Percentiles rank a stretch among this genome's conserved stretches.
Conservation (phyloP, 805 yeast genomes). For the Suhomyces sp. region DNA sequence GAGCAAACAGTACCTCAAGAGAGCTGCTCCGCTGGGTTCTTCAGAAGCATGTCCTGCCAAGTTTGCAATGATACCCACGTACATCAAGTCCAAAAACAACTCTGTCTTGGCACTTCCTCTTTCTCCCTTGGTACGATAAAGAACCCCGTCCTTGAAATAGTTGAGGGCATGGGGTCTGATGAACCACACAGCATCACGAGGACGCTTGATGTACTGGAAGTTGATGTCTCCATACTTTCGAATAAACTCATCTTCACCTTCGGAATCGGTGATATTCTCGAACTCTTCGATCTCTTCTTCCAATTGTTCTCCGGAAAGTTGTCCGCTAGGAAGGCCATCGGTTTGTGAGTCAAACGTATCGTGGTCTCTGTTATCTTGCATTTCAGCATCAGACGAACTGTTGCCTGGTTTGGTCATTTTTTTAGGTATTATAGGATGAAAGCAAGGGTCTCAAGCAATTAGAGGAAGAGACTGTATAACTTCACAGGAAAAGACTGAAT, state of each 20-base stretch:
- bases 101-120: slow-evolving; percentile 53
- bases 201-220: slow-evolving; percentile 47
- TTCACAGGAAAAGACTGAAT: too few relatives aligned
- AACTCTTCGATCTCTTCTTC: too few relatives aligned
- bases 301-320: too few relatives aligned
- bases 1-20: slow-evolving; percentile 48
- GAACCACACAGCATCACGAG: slow-evolving; percentile 39
- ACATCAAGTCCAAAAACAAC: slow-evolving; percentile 60
- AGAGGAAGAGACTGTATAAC: too few relatives aligned
- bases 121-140: slow-evolving; percentile 57
- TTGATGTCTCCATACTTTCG: slow-evolving; percentile 49
- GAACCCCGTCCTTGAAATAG: slow-evolving; percentile 55
- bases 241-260: slow-evolving; percentile 44
- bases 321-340: not conserved
- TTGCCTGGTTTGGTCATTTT: too few relatives aligned
- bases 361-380: too few relatives aligned
- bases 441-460: too few relatives aligned
- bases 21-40: slow-evolving; percentile 46
- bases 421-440: too few relatives aligned
- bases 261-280: slow-evolving; percentile 23
- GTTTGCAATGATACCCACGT: slow-evolving; percentile 63
- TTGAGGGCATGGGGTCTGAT: slow-evolving; percentile 59
- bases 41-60: slow-evolving; percentile 55
- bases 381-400: too few relatives aligned
- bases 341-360: too few relatives aligned